Evolutionary conservation across 441 rosid genomes (phyloP).

Genomic region (Cnidoscolus chayamansa): DNA sequence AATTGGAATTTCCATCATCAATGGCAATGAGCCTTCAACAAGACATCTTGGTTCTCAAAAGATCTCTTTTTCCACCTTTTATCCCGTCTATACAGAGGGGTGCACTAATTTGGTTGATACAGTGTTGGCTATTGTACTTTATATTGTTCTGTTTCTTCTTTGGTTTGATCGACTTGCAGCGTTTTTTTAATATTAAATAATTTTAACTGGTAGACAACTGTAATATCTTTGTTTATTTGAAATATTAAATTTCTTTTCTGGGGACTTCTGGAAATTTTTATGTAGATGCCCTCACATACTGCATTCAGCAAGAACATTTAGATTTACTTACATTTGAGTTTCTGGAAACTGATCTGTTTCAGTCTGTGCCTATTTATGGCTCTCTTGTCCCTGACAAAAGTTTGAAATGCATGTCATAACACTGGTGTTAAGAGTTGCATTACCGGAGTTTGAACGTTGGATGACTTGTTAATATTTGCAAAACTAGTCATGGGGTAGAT

Average conservation of each 20-base stretch:
- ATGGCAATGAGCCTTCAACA: neutral
- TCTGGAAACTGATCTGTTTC: neutral
- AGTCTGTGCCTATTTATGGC: too few relatives aligned
- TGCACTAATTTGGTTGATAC: neutral
- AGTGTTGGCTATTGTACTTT: too few relatives aligned
- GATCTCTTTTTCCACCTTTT: neutral
- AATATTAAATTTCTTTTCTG: too few relatives aligned
- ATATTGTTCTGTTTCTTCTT: neutral
- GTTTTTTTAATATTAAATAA: neutral
- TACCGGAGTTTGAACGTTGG: neutral
- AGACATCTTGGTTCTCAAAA: neutral
- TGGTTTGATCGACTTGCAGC: neutral
- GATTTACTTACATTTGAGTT: neutral
- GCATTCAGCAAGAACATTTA: neutral
- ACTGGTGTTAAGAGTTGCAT: neutral
- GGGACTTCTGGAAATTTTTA: neutral
- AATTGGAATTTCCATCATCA: neutral
- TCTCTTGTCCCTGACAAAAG: too few relatives aligned
- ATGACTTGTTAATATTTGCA: neutral
- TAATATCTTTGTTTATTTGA: neutral
- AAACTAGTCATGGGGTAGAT: too few relatives aligned
- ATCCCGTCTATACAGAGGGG: neutral
- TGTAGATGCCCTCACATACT: neutral
- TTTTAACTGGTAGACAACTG: neutral
- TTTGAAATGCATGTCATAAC: neutral